Evolutionary conservation across 1,139 yeast species (phyloP).

Genomic region (Tardiomyces digboiensis): DNA sequence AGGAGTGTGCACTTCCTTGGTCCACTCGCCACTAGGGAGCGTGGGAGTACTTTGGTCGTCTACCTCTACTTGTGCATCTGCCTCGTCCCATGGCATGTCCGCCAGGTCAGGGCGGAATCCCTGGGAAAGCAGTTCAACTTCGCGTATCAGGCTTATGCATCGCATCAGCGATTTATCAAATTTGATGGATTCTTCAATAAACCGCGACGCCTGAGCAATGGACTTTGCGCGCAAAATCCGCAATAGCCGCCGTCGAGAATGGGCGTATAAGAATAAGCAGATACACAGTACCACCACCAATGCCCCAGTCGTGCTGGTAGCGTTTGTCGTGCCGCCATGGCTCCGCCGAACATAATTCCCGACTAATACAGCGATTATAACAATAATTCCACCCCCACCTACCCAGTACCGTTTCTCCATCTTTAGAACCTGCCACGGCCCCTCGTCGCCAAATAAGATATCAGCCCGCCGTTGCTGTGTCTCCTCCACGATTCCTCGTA

Average conservation of each 20-base stretch:
- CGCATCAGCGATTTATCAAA: constrained; percentile 26
- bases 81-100: constrained; percentile 4
- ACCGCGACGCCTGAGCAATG: constrained; percentile 20
- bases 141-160: constrained; percentile 26
- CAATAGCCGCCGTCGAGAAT: constrained; percentile 25
- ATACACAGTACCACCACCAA: constrained; percentile 21
- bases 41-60: too few species aligned
- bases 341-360: constrained; percentile 15
- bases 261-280: constrained; percentile 22
- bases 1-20: too few species aligned
- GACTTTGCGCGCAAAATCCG: constrained; percentile 26
- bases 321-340: constrained; percentile 5
- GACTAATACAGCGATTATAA: constrained; percentile 25
- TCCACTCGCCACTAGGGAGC: too few species aligned
- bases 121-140: constrained; percentile 27
- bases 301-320: constrained; percentile 7
- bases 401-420: constrained; percentile 18
- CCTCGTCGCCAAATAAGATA: constrained; percentile 13
- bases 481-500: constrained; percentile 8
- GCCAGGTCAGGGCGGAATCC: constrained; percentile 24
- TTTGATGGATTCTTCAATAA: constrained; percentile 15
- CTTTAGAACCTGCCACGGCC: constrained; percentile 23
- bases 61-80: neutral
- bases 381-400: constrained; percentile 29
- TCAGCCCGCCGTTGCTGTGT: constrained; percentile 13